phyloP scores from a whole-genome alignment of 345 rosid species.

The Dimocarpus longan region DNA sequence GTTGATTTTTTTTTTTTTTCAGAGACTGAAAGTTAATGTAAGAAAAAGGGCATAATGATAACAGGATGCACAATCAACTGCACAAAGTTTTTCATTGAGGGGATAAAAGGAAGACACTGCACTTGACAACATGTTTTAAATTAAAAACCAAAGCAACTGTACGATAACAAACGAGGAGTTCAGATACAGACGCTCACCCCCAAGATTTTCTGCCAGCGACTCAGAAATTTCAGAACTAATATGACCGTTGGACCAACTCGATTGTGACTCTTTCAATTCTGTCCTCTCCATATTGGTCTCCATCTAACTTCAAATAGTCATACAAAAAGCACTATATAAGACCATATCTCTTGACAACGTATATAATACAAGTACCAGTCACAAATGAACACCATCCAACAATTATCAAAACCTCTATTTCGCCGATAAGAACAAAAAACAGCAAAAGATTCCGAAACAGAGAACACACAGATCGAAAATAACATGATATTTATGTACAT shows the following conservation, averaged over 20 bases:
- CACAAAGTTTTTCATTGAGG: background rate
- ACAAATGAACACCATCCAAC: background rate
- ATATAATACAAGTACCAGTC: background rate
- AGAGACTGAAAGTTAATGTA: background rate
- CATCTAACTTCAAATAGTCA: constrained; percentile 13
- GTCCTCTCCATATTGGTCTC: constrained; percentile 21
- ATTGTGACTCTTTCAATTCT: constrained; percentile 20
- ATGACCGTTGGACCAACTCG: constrained; percentile 36
- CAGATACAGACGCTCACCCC: constrained; percentile 41
- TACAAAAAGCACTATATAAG: background rate
- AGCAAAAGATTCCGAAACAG: background rate
- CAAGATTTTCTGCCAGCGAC: constrained; percentile 52
- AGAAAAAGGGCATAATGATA: background rate
- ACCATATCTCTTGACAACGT: background rate
- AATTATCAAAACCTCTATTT: background rate
- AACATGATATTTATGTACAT: background rate
- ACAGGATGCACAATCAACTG: background rate
- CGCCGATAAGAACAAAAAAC: background rate
- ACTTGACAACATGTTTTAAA: background rate
- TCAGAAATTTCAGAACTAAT: constrained; percentile 37
- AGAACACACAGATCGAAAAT: background rate
- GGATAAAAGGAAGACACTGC: background rate
- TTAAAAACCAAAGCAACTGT: background rate
- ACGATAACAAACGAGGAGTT: constrained; percentile 5
- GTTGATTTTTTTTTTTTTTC: background rate